These are phyloP conservation scores for Rhodocollybia butyracea DNA, from an alignment of 768 basidiomycete genomes.

Conservation along the genomic window DNA sequence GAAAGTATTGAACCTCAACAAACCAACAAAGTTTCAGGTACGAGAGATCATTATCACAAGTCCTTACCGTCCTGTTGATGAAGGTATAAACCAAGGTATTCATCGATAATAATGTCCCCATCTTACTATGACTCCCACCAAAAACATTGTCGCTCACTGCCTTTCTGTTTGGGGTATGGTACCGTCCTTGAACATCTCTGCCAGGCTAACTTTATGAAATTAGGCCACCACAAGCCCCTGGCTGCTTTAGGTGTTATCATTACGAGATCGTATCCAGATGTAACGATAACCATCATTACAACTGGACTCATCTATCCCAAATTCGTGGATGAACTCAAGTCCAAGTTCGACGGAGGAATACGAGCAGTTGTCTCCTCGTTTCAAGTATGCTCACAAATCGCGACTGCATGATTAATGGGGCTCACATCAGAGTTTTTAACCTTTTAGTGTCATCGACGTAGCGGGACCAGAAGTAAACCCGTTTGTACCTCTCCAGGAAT, in stretches of 20 bases:
- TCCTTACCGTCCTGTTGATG: too few relatives aligned
- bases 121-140: too few relatives aligned
- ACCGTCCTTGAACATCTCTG: too few relatives aligned
- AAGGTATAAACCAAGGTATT: too few relatives aligned
- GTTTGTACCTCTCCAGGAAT: neutral
- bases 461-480: neutral
- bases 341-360: neutral
- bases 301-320: neutral
- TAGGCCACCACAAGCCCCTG: slow-evolving; percentile 3
- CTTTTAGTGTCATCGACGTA: neutral
- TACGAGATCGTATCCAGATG: neutral
- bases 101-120: too few relatives aligned
- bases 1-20: too few relatives aligned
- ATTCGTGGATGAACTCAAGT: slow-evolving; percentile 1
- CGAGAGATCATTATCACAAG: too few relatives aligned
- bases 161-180: neutral
- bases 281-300: neutral
- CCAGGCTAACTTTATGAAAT: neutral
- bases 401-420: too few relatives aligned
- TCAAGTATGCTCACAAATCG: neutral
- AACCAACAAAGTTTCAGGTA: too few relatives aligned
- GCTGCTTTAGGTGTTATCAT: neutral
- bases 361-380: neutral
- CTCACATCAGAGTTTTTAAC: neutral
- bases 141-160: slow-evolving; percentile 1